Conservation (phyloP, 2,329 filamentous ascomycete species). For the Phialemonium atrogriseum region DNA sequence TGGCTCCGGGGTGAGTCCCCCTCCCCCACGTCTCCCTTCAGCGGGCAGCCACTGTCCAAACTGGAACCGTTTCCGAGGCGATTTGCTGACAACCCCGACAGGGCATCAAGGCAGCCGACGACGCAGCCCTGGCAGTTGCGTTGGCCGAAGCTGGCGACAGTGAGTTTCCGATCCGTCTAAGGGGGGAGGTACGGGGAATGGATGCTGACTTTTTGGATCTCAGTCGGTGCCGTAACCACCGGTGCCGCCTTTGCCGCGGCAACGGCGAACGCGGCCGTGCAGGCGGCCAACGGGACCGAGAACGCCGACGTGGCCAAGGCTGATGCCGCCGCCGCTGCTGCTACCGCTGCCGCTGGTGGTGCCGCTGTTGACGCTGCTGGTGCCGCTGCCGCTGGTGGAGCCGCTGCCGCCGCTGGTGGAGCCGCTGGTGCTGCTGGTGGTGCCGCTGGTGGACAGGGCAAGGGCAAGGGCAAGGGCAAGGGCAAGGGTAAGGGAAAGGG, state of each 20-base stretch:
- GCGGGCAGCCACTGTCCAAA: too few species aligned
- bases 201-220: neutral
- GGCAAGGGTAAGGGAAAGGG: neutral
- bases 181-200: neutral
- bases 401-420: neutral
- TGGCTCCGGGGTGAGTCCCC: neutral
- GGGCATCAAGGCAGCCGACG: slow-evolving; percentile 1
- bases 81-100: neutral
- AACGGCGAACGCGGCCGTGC: slow-evolving; percentile 1
- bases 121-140: slow-evolving; percentile 1
- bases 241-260: slow-evolving; percentile 1
- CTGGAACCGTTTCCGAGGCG: too few species aligned
- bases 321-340: neutral
- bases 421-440: neutral
- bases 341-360: neutral
- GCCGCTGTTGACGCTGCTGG: neutral
- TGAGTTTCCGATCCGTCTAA: neutral
- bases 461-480: slow-evolving; percentile 1
- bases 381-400: neutral
- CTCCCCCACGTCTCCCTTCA: too few species aligned
- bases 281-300: neutral
- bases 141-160: slow-evolving; percentile 1
- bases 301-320: neutral
- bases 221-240: slow-evolving; percentile 1
- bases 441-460: neutral